Evolutionary conservation across 2,329 filamentous ascomycete genomes (phyloP), one percentile per base, ranked within the genome.

Genomic region (Clonostachys sp.): DNA sequence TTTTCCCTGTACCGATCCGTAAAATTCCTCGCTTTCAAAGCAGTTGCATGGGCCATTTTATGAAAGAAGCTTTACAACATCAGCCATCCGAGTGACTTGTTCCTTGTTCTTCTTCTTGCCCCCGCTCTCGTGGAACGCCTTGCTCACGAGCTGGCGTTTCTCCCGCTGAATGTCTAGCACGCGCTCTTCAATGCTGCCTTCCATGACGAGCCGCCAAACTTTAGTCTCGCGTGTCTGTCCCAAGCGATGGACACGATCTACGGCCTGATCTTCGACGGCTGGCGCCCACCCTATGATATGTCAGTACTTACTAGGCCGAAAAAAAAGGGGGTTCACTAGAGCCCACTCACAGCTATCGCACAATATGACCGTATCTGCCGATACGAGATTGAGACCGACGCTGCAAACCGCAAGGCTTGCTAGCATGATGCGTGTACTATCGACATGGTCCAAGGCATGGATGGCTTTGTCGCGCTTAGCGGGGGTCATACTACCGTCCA

Each of bases 211-310:
- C 42, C 90, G 75, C 74, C 89, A 94, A 2, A 95, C 84, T 2
- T 82, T 91, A 0, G 86, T 91, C 51, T 84, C 78, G 36, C 87
- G 79, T 53, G 78, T 91, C 68, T 96, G 91, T 0, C 91, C 91
- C 0, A 96, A 74, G 1, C 91, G 79, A 61, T 96, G 89, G 7
- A 96, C 90, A 5, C 91, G 85, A 61, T 96, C 91, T 4, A 95
- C 78, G 5, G 91, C 91, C 62, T 96, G 91, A 55, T 95, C 90
- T 64, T 96, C 91, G 47, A 96, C 94, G 1, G 90, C 90, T 0
- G 91, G 91, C 2, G 91, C 90, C 87, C 91, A 96, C 91, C 89
- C 74, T 69, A 39, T 17, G 20, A 18, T 10, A 12, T 43, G 16
- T 44, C n/a, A 44, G 46, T 24, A 13, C 44, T n/a, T 5, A 17